Conservation (phyloP, 2,329 filamentous ascomycete genomes). For the Alternaria panax region DNA sequence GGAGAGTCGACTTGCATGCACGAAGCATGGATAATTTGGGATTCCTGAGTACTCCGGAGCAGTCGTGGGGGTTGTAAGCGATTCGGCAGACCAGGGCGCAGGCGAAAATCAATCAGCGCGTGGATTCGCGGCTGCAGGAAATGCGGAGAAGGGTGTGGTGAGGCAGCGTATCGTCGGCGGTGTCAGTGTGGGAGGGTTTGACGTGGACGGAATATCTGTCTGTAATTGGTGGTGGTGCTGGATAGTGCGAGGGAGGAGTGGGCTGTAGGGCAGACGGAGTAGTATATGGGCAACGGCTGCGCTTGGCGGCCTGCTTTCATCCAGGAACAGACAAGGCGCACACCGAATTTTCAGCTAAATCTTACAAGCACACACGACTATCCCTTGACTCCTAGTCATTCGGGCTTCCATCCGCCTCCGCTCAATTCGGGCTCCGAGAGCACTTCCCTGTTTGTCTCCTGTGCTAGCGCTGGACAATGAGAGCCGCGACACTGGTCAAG, state of each 20-base stretch:
- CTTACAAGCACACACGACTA: constrained; percentile 14
- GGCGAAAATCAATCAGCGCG: constrained; percentile 12
- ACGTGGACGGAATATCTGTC: not conserved
- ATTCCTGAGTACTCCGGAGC: constrained; percentile 32
- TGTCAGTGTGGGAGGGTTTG: constrained; percentile 1
- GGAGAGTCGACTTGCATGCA: constrained; percentile 27
- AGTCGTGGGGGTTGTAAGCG: constrained; percentile 28
- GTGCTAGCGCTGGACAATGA: constrained; percentile 10
- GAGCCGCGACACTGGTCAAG: constrained; percentile 17
- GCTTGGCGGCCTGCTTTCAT: constrained; percentile 2
- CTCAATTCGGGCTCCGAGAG: constrained; percentile 13
- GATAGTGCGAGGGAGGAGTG: constrained; percentile 3
- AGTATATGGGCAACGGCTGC: constrained; percentile 12
- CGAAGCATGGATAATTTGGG: constrained; percentile 27
- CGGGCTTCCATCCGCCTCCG: constrained; percentile 13
- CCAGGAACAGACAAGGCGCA: constrained; percentile 20
- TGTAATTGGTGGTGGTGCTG: constrained; percentile 5
- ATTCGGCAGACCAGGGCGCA: constrained; percentile 26
- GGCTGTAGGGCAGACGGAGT: constrained; percentile 5
- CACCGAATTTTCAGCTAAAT: constrained; percentile 18
- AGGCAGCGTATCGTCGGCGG: not conserved
- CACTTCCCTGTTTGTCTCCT: constrained; percentile 19
- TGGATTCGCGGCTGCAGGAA: constrained; percentile 1
- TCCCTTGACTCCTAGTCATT: constrained; percentile 14
- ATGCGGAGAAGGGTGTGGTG: constrained; percentile 18